phyloP scores from a whole-genome alignment of 2,329 filamentous ascomycete genomes.

The Chrysosporium keratinophilum region DNA sequence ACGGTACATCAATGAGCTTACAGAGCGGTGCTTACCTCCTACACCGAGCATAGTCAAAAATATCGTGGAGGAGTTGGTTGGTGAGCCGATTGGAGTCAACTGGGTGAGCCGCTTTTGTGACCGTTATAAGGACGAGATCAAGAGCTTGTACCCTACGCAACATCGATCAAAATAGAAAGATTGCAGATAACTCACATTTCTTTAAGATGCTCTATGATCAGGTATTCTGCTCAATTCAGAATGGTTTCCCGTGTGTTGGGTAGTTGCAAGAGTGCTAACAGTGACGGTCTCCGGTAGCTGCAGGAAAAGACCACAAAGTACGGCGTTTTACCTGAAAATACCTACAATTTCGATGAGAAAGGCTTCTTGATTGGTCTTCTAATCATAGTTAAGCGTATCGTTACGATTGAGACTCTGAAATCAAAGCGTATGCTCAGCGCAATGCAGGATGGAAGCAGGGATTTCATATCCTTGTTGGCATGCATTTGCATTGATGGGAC shows the following conservation, averaged over 20 bases:
- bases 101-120: background rate
- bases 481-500: background rate
- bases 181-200: too few species aligned
- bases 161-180: too few species aligned
- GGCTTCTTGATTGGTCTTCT: background rate
- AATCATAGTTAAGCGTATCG: slow-evolving; percentile 1
- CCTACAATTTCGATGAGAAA: slow-evolving; percentile 9
- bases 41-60: too few species aligned
- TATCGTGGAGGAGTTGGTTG: too few species aligned
- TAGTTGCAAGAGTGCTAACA: too few species aligned
- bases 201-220: too few species aligned
- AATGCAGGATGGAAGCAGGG: background rate
- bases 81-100: background rate
- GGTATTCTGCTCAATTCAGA: background rate
- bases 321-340: slow-evolving; percentile 1
- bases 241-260: too few species aligned
- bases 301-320: background rate
- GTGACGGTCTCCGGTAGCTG: background rate
- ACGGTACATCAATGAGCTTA: too few species aligned
- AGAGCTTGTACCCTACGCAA: background rate
- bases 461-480: slow-evolving; percentile 5
- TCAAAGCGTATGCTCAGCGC: background rate
- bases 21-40: too few species aligned
- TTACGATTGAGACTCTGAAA: background rate
- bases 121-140: background rate